phyloP scores from a whole-genome alignment of 2,329 filamentous ascomycete species.

The Xylaria sp. region DNA sequence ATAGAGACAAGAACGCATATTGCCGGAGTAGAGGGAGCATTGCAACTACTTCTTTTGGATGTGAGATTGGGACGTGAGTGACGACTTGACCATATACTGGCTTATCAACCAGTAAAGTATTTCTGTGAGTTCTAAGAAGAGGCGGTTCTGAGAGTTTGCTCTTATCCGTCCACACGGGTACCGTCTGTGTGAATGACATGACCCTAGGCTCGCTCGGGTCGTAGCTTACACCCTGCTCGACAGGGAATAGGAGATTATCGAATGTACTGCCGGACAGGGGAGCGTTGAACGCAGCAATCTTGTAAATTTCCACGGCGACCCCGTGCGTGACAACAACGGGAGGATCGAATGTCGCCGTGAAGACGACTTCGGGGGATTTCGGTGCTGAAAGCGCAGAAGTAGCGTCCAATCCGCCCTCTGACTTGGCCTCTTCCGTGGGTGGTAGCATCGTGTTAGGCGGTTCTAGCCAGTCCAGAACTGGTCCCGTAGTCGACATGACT shows the following conservation, averaged over 20 bases:
- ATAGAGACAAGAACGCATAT: conserved; percentile 74
- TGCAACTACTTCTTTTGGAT: conserved; percentile 79
- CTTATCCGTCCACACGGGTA: conserved; percentile 55
- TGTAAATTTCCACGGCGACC: conserved; percentile 71
- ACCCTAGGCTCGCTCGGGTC: conserved; percentile 69
- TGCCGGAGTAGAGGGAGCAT: conserved; percentile 81
- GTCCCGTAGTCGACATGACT: conserved; percentile 51
- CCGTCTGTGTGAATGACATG: conserved; percentile 61
- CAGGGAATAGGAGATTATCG: conserved; percentile 68
- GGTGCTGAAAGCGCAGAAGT: conserved; percentile 54
- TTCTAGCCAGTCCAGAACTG: conserved; percentile 76
- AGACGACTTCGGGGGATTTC: conserved; percentile 76
- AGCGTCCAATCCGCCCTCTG: conserved; percentile 64
- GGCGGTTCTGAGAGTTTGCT: conserved; percentile 46
- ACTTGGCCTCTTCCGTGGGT: conserved; percentile 57
- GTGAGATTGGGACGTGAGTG: conserved; percentile 77
- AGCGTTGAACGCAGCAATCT: conserved; percentile 62
- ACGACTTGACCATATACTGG: conserved; percentile 76
- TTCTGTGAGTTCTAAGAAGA: conserved; percentile 58
- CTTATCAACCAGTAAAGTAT: conserved; percentile 76
- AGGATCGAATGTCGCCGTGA: conserved; percentile 79
- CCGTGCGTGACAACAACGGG: conserved; percentile 75
- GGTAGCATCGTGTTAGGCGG: conserved; percentile 72
- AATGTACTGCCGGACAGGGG: conserved; percentile 61
- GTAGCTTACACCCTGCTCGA: conserved; percentile 59